Base-by-base conservation (phyloP, 2,329 filamentous ascomycete genomes). In the Trichophyton benhamiae region DNA sequence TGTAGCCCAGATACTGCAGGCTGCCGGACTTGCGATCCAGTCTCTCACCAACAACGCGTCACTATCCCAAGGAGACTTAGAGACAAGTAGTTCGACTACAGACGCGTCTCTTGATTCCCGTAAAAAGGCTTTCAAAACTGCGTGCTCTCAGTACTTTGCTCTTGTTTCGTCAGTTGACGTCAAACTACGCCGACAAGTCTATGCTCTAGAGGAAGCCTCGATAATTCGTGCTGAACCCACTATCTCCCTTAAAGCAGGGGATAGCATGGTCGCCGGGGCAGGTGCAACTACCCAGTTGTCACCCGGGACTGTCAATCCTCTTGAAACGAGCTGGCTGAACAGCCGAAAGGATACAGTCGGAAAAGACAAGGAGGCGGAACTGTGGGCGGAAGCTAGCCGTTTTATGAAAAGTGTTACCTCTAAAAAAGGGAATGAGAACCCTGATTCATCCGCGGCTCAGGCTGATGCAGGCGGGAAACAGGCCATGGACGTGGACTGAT, bases 261-360 rank as follows among this genome's bases (percentile, higher is more conserved):
- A 66, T 52, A 17, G 5, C 17, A 55, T 55, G 25, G 68, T 63
- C 38, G 69, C 63, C 63, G 72, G 68, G 61, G 71, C 65, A 1
- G 68, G 67, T 44, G 64, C 65, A 13, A 67, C 64, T 20, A 62
- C 65, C 42, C 64, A 64, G 20, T 60, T 63, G 55, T 66, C 66
- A 4, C 61, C 66, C n/a, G 67, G 61, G 9, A 71, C 75, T 66
- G 83, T 65, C 76, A 83, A 70, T 79, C 84, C 44, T 76, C 78
- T 96, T 60, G 91, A 96, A 70, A 86, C 95, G 13, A 91, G 91
- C 36, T 92, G 88, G 83, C 75, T 97, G 68, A 97, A 96, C 71
- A 91, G 89, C 68, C 82, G 89, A 62, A 89, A 88, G 64, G 87
- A 88, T 65, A 87, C 87, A 65, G 88, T 95, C 22, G 89, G 89